A percentile compares a stretch with the other conserved stretches of the same genome.
These are phyloP conservation scores for Cyphellophora europaea DNA, from an alignment of 2,329 filamentous ascomycete genomes.

Conservation along the genomic window DNA sequence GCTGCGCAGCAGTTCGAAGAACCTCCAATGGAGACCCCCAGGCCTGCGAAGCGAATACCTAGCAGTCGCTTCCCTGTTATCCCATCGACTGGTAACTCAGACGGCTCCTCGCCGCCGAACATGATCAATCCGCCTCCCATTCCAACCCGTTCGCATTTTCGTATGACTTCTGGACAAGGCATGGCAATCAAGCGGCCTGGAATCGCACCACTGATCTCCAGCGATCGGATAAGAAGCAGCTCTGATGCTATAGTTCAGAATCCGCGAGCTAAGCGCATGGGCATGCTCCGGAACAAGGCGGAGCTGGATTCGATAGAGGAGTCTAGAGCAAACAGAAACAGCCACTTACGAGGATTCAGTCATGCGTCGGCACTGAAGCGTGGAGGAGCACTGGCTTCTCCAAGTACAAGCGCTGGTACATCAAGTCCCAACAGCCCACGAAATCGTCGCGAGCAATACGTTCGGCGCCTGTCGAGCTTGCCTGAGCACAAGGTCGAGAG, in stretches of 20 bases:
- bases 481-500: slow-evolving; percentile 45
- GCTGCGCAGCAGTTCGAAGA: slow-evolving; percentile 51
- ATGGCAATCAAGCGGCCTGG: slow-evolving; percentile 56
- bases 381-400: slow-evolving; percentile 21
- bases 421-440: slow-evolving; percentile 35
- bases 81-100: slow-evolving; percentile 39
- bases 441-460: slow-evolving; percentile 27
- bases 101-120: slow-evolving; percentile 8
- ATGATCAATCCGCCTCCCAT: slow-evolving; percentile 61
- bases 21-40: slow-evolving; percentile 65
- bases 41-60: slow-evolving; percentile 50
- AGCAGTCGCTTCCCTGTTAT: slow-evolving; percentile 52
- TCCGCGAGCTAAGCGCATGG: slow-evolving; percentile 49
- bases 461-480: slow-evolving; percentile 47
- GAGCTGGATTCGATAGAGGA: slow-evolving; percentile 47
- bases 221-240: slow-evolving; percentile 50
- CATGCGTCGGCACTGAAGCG: slow-evolving; percentile 43
- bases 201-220: slow-evolving; percentile 52
- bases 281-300: slow-evolving; percentile 47
- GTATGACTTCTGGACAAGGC: slow-evolving; percentile 40
- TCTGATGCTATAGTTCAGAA: slow-evolving; percentile 50
- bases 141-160: slow-evolving; percentile 70
- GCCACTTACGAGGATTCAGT: slow-evolving; percentile 48
- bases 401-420: slow-evolving; percentile 25
- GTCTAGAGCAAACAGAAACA: slow-evolving; percentile 39